phyloP scores from a whole-genome alignment of 352 stramenopile species.

The Elongisporangium senticosum region DNA sequence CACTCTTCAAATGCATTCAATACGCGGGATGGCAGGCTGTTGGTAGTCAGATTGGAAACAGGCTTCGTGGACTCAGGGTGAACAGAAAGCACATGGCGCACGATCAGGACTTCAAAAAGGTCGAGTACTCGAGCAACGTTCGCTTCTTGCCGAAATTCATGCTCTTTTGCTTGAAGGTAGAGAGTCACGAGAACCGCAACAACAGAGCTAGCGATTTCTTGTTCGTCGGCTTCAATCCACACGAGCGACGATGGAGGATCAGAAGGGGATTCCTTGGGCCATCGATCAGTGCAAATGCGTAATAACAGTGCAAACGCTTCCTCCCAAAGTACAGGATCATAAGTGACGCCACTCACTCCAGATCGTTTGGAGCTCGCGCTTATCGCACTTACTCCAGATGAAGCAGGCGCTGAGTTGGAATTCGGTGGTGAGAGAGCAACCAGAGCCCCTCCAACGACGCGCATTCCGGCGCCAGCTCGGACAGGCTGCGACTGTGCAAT shows the following conservation, averaged over 20 bases:
- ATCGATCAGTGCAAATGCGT: slow-evolving; percentile 43
- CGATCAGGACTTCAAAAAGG: slow-evolving; percentile 56
- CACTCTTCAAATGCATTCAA: slow-evolving; percentile 85
- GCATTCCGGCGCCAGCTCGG: slow-evolving; percentile 84
- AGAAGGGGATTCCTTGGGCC: slow-evolving; percentile 13
- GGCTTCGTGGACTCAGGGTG: slow-evolving; percentile 10
- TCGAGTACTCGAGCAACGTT: slow-evolving; percentile 65
- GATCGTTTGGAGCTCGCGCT: slow-evolving; percentile 10
- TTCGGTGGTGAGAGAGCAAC: slow-evolving; percentile 30
- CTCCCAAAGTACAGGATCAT: slow-evolving; percentile 63
- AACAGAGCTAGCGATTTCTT: slow-evolving; percentile 74
- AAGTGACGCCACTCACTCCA: slow-evolving; percentile 12
- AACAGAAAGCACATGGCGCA: slow-evolving; percentile 52
- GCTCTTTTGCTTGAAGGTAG: slow-evolving; percentile 68
- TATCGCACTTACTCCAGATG: background rate
- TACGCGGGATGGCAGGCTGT: slow-evolving; percentile 75
- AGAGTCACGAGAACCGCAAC: slow-evolving; percentile 71
- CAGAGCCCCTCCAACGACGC: slow-evolving; percentile 83
- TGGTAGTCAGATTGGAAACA: slow-evolving; percentile 67
- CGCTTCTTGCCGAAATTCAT: slow-evolving; percentile 59
- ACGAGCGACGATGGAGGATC: slow-evolving; percentile 6
- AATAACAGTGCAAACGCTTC: slow-evolving; percentile 61
- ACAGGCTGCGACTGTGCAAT: slow-evolving; percentile 68
- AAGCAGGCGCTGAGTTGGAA: slow-evolving; percentile 11
- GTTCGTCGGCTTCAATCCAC: slow-evolving; percentile 70